Evolutionary conservation across 768 basidiomycete genomes (phyloP), one percentile per base, ranked within the genome.

Genomic region (Leucogyrophana mollusca): DNA sequence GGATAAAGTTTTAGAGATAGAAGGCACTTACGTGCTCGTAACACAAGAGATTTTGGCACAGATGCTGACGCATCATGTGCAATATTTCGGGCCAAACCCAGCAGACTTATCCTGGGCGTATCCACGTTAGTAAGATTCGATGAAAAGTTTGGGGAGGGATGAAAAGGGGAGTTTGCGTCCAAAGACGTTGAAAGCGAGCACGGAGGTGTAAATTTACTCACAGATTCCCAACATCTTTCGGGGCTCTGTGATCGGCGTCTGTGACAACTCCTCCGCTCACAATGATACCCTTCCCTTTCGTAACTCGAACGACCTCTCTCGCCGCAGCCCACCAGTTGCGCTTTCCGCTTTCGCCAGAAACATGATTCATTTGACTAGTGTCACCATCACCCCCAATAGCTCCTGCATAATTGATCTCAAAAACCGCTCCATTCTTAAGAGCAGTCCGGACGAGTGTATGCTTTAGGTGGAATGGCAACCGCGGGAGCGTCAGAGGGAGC

Each of bases 281-380:
- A 10, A 94, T 60, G 43, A 93, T 60, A 0, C 82, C 85, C 58
- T 83, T 88, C 1, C 90, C 90, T 53, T 89, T 89, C 3, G 89
- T 85, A 2, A 90, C 89, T 1, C 91, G 75, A 14, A 81, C 74
- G 2, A 94, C 70, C 64, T 94, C 91, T 25, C 84, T 71, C 9
- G 88, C 80, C 0, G 80, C 74, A 0, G 86, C 81, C 91, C 91
- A 89, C 90, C 90, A 90, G 53, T 91, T 89, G 33, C 87, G 69
- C 66, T 87, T 88, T 4, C 80, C 78, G 23, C 70, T 73, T 46
- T 83, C 81, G 13, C 72, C 78, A 2, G 67, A 77, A 5, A 76
- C 75, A 10, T 77, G 72, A 13, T 71, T 66, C 3, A 66, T 54
- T 9, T 79, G 61, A 16, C 69, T 54, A 0, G 72, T 47, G 37